Evolutionary conservation across 306 rosid species (phyloP).

Genomic region (Prosopis cineraria): DNA sequence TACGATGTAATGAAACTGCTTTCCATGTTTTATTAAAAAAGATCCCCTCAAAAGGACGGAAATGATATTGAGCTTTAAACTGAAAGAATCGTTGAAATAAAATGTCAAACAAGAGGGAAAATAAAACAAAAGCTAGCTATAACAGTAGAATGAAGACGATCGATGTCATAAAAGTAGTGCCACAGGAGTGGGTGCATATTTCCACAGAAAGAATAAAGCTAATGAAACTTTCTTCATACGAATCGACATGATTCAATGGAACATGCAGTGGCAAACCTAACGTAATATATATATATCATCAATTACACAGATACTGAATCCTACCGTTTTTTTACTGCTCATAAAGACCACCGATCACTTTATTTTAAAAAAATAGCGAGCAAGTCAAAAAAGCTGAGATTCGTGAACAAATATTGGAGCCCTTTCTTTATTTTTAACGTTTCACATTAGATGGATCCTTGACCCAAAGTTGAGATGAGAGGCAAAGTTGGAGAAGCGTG

Average conservation of each 20-base stretch:
- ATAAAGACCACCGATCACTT: conserved; percentile 1
- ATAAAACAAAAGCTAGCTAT: background rate
- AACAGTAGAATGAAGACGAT: too few relatives aligned
- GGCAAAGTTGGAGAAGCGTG: background rate
- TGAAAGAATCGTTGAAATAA: conserved; percentile 9
- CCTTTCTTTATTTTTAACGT: background rate
- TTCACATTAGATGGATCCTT: background rate
- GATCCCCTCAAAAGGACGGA: conserved; percentile 9
- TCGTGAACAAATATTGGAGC: background rate
- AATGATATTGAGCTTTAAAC: conserved; percentile 2
- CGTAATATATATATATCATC: background rate
- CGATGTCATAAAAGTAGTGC: background rate
- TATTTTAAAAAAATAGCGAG: conserved; percentile 6
- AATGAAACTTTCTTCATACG: conserved; percentile 20
- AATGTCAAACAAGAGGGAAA: conserved; percentile 25
- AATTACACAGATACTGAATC: conserved; percentile 24
- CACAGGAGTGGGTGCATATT: conserved; percentile 3
- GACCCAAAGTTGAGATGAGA: background rate
- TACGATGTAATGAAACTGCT: background rate
- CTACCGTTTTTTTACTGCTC: conserved; percentile 34
- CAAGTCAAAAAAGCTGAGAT: conserved; percentile 28
- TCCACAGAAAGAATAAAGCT: conserved; percentile 33
- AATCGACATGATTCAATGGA: conserved; percentile 15
- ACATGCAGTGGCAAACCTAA: conserved; percentile 20
- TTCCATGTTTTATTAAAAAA: background rate